Evolutionary conservation across 257 asterid genomes (phyloP).

Genomic region (Solanum acaule): DNA sequence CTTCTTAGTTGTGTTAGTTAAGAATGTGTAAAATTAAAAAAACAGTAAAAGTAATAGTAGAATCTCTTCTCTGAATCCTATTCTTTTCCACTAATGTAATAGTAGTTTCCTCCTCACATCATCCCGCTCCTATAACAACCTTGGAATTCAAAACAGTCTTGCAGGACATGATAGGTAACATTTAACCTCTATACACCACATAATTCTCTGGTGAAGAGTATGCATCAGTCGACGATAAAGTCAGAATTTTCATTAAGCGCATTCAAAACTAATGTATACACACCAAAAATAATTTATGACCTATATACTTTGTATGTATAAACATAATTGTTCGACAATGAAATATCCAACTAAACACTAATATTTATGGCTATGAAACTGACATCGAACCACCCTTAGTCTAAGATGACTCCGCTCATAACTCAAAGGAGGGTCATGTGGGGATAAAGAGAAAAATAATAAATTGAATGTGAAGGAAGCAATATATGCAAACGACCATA

Average conservation of each 20-base stretch:
- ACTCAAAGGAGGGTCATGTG: neutral
- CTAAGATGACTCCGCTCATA: neutral
- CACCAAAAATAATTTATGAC: no score
- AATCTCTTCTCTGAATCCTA: neutral
- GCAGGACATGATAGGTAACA: neutral
- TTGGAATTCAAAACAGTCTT: no score
- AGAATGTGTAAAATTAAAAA: neutral
- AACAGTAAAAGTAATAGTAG: no score
- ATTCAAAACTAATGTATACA: no score
- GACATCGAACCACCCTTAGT: neutral
- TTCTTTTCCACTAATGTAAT: no score
- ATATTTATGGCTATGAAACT: neutral
- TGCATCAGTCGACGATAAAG: rapidly evolving
- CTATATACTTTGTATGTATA: no score
- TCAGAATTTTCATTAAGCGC: no score
- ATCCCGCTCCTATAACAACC: no score
- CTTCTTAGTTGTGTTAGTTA: neutral
- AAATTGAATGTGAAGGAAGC: neutral
- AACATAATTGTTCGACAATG: rapidly evolving
- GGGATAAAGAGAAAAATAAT: neutral
- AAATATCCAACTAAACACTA: no score
- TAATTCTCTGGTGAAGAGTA: no score
- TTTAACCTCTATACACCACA: no score
- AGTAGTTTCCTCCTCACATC: neutral
- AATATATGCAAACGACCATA: neutral